Evolutionary conservation across 768 basidiomycete genomes (phyloP), one percentile per base, ranked within the genome.

Genomic region (Leccinum olivaceopallidum): DNA sequence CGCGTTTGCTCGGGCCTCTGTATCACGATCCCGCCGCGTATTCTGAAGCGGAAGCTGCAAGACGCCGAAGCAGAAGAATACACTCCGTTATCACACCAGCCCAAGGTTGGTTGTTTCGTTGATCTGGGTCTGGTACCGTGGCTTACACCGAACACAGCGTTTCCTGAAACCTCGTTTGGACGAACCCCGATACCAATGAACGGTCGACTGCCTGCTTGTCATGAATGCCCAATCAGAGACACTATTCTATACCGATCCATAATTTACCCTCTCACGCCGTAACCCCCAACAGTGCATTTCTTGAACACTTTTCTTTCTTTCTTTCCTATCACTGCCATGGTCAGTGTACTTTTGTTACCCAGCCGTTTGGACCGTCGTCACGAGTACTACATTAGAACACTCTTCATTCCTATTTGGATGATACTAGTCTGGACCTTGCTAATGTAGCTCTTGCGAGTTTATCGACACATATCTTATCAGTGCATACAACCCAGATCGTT

Each of bases 21-120:
- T 13, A 71, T 75, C 42, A 69, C 63, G 26, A 48, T 71, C 26
- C 73, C 68, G 5, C 58, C 63, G 1, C 61, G 63, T 32, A 4
- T n/a, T 39, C 30, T 53, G 49, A 72, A 73, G 52, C 67, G 71
- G 2, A 74, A 74, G 53, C 30, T 65, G 14, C 61, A 68, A 16
- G 71, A 67, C 20, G 3, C 42, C 4, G 71, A 69, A 7, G 24
- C 8, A 0, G 64, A 64, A 4, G 58, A 16, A 1, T 12, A 6
- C 13, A 10, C 12, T 3, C 7, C 36, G 10, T 26, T 14, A 34
- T 14, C 53, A 26, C 53, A 60, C 7, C 61, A 62, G 9, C 68
- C 64, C 57, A 74, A 72, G 63, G 71, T 68, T 14, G 20, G 59
- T 30, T 2, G 30, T 42, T 4, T 14, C 8, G 12, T 8, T 9